Base-by-base conservation (phyloP, 768 basidiomycete genomes). In the Suillus bovinus region DNA sequence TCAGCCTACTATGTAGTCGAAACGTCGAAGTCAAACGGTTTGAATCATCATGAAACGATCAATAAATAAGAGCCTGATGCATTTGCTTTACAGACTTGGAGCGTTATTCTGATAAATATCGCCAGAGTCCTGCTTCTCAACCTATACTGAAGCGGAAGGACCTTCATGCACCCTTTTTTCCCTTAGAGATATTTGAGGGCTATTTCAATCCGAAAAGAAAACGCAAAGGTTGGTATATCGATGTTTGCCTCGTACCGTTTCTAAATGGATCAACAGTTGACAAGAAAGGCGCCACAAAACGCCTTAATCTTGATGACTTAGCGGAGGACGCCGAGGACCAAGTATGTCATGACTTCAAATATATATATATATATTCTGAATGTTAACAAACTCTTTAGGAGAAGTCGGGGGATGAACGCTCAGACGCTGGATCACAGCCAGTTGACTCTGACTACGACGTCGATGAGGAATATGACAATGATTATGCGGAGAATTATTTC, bases 381-480 rank as follows among this genome's bases (percentile, higher is more conserved):
- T 11, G 27, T 27, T 39, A 20, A 55, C 2, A 36, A 38, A 29
- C 38, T 27, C 1, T 42, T 53, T 38, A 91, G 85, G 88, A 88
- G 66, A 89, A 91, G 67, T 89, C 88, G 0, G 83, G 82, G 27
- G 86, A 88, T 7, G 90, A 92, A 61, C 78, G 79, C 4, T 91
- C 89, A 34, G 86, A 90, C 17, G 81, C 74, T 29, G 89, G 85
- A 24, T 90, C 89, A 13, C 86, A 89, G 67, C 83, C 74, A 34
- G 82, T 75, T 8, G 85, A 86, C 44, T 86, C 85, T 29, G 91
- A 94, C 72, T 93, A 93, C 69, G 92, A 93, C 65, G 90, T 91
- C 24, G 90, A 93, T 36, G 93, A 96, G 72, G 92, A 93, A 68
- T 93, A 94, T 69, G 93, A 94, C 74, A 93, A 94, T 66, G 93